Percentiles rank a stretch among this genome's conserved stretches.
These are phyloP conservation scores for Turnera subulata DNA, from an alignment of 345 rosid species.

Conservation along the genomic window DNA sequence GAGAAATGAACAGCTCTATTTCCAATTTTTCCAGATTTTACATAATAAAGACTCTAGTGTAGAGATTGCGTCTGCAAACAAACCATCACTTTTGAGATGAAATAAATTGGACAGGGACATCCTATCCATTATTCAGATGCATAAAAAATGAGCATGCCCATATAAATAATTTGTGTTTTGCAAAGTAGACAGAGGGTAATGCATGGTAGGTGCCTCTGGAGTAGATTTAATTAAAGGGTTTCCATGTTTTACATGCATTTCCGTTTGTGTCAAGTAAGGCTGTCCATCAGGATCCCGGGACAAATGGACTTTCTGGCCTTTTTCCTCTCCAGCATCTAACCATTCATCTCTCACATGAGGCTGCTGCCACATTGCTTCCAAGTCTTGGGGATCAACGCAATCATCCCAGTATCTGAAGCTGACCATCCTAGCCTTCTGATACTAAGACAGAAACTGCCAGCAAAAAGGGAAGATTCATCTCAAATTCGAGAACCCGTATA, in stretches of 20 bases:
- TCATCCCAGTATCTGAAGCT: slow-evolving; percentile 90
- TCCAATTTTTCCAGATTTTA: background rate
- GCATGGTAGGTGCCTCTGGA: background rate
- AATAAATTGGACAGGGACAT: too few species aligned
- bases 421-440: slow-evolving; percentile 42
- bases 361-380: slow-evolving; percentile 82
- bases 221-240: background rate
- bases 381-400: slow-evolving; percentile 57
- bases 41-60: background rate
- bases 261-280: slow-evolving; percentile 81
- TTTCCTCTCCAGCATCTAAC: slow-evolving; percentile 78
- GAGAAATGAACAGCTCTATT: background rate
- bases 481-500: background rate
- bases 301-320: slow-evolving; percentile 75
- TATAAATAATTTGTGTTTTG: background rate
- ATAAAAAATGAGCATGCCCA: background rate
- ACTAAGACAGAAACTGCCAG: slow-evolving; percentile 14
- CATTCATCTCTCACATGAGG: slow-evolving; percentile 75
- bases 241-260: slow-evolving; percentile 58
- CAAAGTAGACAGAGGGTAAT: background rate
- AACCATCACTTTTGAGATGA: too few species aligned
- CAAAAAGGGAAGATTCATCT: background rate
- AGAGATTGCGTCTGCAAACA: background rate
- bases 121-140: too few species aligned
- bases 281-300: slow-evolving; percentile 97